Evolutionary conservation across 352 stramenopile species (phyloP).

Genomic region (Globisporangium canariense): DNA sequence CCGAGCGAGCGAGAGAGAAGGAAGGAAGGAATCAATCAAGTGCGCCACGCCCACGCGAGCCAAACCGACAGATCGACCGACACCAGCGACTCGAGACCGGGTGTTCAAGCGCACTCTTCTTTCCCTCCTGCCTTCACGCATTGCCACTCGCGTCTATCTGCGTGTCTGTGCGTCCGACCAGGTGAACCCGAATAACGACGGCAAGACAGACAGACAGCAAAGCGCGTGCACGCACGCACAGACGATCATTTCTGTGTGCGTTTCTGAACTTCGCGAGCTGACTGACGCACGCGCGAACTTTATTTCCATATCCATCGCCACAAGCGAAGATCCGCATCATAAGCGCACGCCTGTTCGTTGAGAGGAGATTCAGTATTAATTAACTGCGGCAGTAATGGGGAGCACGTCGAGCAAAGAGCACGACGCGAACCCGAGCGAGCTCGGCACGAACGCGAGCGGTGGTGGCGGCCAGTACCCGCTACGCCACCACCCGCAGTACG

Average conservation of each 20-base stretch:
- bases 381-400: constrained; percentile 38
- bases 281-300: background rate
- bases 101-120: background rate
- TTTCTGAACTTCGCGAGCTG: constrained; percentile 6
- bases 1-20: too few relatives aligned
- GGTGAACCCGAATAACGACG: background rate
- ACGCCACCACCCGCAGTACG: constrained; percentile 67
- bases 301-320: background rate
- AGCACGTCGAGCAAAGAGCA: constrained; percentile 82
- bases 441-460: constrained; percentile 55
- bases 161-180: background rate
- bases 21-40: constrained; percentile 9
- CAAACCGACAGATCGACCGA: background rate
- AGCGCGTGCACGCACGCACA: background rate
- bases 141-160: background rate
- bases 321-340: background rate
- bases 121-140: background rate
- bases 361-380: background rate
- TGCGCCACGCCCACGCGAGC: background rate
- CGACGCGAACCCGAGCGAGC: constrained; percentile 74
- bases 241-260: constrained; percentile 7
- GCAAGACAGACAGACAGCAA: background rate
- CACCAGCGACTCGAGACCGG: background rate
- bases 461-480: constrained; percentile 44
- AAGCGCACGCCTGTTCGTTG: background rate